Percentiles rank a stretch among this genome's conserved stretches.
Evolutionary conservation across 768 basidiomycete species (phyloP).

Genomic region (Floccularia luteovirens): DNA sequence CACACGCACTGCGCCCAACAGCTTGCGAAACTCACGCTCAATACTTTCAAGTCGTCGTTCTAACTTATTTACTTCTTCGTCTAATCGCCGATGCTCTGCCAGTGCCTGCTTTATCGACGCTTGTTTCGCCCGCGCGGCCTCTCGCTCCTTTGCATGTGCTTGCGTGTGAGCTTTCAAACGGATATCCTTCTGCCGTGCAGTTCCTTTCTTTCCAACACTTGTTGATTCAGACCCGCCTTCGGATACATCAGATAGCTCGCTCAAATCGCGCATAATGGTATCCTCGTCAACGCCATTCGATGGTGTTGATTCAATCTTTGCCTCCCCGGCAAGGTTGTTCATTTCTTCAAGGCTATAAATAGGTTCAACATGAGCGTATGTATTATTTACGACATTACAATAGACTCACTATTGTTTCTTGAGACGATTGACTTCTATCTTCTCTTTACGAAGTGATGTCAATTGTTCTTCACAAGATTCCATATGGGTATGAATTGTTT

Average conservation of each 20-base stretch:
- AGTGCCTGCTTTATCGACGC: slow-evolving; percentile 75
- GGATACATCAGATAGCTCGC: slow-evolving; percentile 70
- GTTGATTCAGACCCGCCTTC: slow-evolving; percentile 56
- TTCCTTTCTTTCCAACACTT: slow-evolving; percentile 32
- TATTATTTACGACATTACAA: background rate
- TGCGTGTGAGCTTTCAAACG: slow-evolving; percentile 45
- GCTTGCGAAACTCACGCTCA: slow-evolving; percentile 90
- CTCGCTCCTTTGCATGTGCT: slow-evolving; percentile 73
- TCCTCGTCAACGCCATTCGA: slow-evolving; percentile 54
- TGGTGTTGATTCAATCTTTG: slow-evolving; percentile 38
- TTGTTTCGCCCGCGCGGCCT: slow-evolving; percentile 70
- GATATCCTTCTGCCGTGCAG: slow-evolving; percentile 40
- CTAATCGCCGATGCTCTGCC: slow-evolving; percentile 76
- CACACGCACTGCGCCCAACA: slow-evolving; percentile 76
- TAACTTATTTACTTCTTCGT: slow-evolving; percentile 82
- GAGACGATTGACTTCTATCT: slow-evolving; percentile 88
- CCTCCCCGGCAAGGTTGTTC: slow-evolving; percentile 50
- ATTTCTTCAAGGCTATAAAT: slow-evolving; percentile 63
- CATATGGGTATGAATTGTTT: slow-evolving; percentile 81
- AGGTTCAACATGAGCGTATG: background rate
- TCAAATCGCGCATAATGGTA: slow-evolving; percentile 52
- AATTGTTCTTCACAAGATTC: slow-evolving; percentile 85
- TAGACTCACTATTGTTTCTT: slow-evolving; percentile 77
- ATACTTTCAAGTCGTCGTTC: slow-evolving; percentile 78
- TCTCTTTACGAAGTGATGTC: slow-evolving; percentile 90